Percentiles rank a stretch among this genome's conserved stretches.
phyloP scores from a whole-genome alignment of 768 basidiomycete species.

The Pisolithus tinctorius region DNA sequence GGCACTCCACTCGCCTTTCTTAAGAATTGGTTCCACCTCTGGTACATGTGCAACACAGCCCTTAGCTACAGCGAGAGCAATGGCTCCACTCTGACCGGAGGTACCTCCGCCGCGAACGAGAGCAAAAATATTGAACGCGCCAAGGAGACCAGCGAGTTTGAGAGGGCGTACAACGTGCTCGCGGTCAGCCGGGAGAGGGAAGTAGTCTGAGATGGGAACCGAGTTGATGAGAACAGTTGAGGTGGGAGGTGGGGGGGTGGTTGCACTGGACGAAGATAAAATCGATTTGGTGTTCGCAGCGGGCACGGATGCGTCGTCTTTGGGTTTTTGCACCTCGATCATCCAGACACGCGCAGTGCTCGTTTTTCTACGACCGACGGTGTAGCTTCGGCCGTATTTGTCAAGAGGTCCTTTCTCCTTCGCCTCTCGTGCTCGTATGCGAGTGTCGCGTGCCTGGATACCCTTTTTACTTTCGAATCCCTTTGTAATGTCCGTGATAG shows the following conservation, averaged over 20 bases:
- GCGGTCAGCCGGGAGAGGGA: slow-evolving; percentile 66
- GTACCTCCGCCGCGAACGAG: slow-evolving; percentile 81
- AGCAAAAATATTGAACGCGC: slow-evolving; percentile 75
- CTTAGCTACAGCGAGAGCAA: slow-evolving; percentile 71
- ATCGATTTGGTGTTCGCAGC: not conserved
- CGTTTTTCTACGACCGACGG: slow-evolving; percentile 82
- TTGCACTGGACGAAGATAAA: slow-evolving; percentile 12
- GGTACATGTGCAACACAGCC: slow-evolving; percentile 69
- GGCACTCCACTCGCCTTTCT: slow-evolving; percentile 52
- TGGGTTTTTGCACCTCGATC: slow-evolving; percentile 47
- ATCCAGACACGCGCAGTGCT: slow-evolving; percentile 92
- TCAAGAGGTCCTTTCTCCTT: slow-evolving; percentile 59
- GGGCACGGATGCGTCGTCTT: slow-evolving; percentile 8
- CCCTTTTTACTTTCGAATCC: slow-evolving; percentile 63
- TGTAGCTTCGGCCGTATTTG: slow-evolving; percentile 76
- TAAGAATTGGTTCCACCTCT: slow-evolving; percentile 55
- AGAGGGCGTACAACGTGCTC: slow-evolving; percentile 80
- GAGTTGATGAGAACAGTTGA: slow-evolving; percentile 83
- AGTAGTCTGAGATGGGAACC: slow-evolving; percentile 71
- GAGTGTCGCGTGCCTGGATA: slow-evolving; percentile 35
- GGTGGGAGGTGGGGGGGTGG: slow-evolving; percentile 34
- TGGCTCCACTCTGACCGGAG: slow-evolving; percentile 89
- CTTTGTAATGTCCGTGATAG: slow-evolving; percentile 45
- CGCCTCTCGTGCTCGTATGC: slow-evolving; percentile 16
- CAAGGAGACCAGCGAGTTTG: slow-evolving; percentile 74